These are phyloP conservation scores for Oryza meyeriana DNA, from an alignment of 176 grass and related monocot genomes.

Conservation along the genomic window DNA sequence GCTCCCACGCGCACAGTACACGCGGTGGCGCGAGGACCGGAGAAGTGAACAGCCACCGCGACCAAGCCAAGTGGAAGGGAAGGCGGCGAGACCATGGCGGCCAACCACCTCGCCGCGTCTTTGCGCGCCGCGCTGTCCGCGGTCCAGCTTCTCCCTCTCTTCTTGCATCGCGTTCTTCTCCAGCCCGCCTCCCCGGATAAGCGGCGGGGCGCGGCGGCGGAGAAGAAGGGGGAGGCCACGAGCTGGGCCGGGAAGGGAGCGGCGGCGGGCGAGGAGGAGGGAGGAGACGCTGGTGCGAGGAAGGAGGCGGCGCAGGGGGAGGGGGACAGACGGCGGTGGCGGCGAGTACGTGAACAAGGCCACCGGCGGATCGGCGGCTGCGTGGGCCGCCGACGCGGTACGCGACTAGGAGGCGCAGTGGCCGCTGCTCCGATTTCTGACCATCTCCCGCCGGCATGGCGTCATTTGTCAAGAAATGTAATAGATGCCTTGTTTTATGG, in stretches of 20 bases:
- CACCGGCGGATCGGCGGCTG: conserved; percentile 67
- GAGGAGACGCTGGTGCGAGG: neutral
- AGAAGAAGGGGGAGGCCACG: neutral
- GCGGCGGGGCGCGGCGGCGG: neutral
- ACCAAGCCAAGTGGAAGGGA: neutral
- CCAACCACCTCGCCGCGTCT: conserved; percentile 35
- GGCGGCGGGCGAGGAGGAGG: neutral
- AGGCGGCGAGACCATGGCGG: conserved; percentile 18
- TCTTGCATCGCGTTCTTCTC: conserved; percentile 25
- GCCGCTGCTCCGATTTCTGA: conserved; percentile 94
- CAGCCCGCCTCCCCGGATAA: conserved; percentile 6
- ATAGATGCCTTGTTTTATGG: too few relatives aligned
- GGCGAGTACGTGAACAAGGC: conserved; percentile 50
- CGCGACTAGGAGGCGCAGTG: conserved; percentile 76
- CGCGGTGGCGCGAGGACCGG: neutral
- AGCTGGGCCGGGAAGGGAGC: neutral
- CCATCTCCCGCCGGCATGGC: neutral
- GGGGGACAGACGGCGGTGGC: neutral
- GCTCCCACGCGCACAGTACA: too few relatives aligned
- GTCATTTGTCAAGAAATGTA: too few relatives aligned
- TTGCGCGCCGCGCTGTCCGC: conserved; percentile 2
- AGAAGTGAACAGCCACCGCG: too few relatives aligned
- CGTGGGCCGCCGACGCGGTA: conserved; percentile 76
- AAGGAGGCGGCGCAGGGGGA: neutral
- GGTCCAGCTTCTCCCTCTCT: neutral